Evolutionary conservation across 2,329 filamentous ascomycete genomes (phyloP).

Genomic region (Botrytis cinerea): DNA sequence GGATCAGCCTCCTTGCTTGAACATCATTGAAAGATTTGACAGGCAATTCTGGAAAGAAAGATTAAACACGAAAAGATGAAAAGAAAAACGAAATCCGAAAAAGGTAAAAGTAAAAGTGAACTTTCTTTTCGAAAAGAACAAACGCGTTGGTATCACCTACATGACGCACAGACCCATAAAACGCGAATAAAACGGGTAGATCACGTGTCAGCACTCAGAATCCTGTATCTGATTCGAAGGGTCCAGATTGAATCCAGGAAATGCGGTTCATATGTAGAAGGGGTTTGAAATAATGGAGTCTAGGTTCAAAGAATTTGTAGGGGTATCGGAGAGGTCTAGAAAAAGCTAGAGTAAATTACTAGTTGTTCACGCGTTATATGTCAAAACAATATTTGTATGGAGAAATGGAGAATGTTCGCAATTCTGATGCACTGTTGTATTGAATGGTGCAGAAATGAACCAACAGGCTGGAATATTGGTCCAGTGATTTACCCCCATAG

Average conservation of each 20-base stretch:
- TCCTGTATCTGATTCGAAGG: background rate
- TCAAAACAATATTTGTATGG: background rate
- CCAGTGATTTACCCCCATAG: background rate
- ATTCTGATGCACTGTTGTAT: background rate
- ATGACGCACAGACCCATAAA: background rate
- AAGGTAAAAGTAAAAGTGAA: constrained; percentile 6
- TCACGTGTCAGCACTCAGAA: background rate
- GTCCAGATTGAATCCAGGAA: background rate
- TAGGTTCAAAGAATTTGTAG: background rate
- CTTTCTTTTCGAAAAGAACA: constrained; percentile 2
- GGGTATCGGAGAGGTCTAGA: background rate
- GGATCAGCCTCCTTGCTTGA: background rate
- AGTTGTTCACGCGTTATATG: background rate
- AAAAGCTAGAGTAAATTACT: background rate
- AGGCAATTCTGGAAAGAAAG: background rate
- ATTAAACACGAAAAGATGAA: background rate
- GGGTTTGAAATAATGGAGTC: background rate
- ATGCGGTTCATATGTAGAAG: background rate
- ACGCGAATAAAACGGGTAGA: background rate
- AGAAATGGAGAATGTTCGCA: background rate
- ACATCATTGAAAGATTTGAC: background rate
- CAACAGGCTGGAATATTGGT: background rate
- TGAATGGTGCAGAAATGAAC: background rate
- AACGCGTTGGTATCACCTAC: constrained; percentile 4
- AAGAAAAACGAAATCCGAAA: background rate